Base-by-base conservation (phyloP, 805 yeast genomes). In the Hemisphaericaspora nanyangensis region DNA sequence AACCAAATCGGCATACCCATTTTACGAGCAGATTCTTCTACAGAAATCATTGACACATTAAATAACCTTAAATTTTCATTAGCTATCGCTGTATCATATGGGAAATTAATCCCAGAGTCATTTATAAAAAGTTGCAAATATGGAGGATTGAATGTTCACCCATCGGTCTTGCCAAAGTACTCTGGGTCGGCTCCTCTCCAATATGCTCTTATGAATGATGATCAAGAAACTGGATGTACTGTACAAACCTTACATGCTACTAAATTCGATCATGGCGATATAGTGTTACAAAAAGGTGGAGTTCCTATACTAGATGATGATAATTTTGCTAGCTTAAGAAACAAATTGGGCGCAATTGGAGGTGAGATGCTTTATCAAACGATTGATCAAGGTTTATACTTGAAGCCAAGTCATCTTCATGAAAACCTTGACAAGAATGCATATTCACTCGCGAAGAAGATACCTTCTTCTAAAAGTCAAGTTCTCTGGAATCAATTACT, bases 171-270 rank as follows among this genome's bases (percentile, higher is more conserved):
- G 7, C 99, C 99, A 0, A 65, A 63, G 33, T 78, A 85, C 49
- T 76, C 88, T 2, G 99, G 99, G 1, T 81, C 97, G 0, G 83
- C 96, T 1, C 99, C 99, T 0, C 62, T 93, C 4, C 98, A 91
- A 45, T 72, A 78, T 43, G 80, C 96, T 0, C 59, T 93, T 10
- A 56, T 90, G 51, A 77, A 84, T 43, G 70, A 70, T 29, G 89
- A 83, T 47, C 26, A 45, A 0, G 42, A 34, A 13, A 83, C 97
- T 0, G 99, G 98, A 0, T 95, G 88, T 13, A 77, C 96, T 0
- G 75, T 93, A 0, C 99, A 93, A 57, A 86, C 96, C 0, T 61
- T 93, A 17, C 96, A 93, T 54, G 96, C 97, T 0, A 72, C 83
- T 1, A 74, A 79, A 54, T 93, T 93, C 52, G 99, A 93, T 50